These are phyloP conservation scores for Boletus patriciae DNA, from an alignment of 768 basidiomycete genomes.

Conservation along the genomic window DNA sequence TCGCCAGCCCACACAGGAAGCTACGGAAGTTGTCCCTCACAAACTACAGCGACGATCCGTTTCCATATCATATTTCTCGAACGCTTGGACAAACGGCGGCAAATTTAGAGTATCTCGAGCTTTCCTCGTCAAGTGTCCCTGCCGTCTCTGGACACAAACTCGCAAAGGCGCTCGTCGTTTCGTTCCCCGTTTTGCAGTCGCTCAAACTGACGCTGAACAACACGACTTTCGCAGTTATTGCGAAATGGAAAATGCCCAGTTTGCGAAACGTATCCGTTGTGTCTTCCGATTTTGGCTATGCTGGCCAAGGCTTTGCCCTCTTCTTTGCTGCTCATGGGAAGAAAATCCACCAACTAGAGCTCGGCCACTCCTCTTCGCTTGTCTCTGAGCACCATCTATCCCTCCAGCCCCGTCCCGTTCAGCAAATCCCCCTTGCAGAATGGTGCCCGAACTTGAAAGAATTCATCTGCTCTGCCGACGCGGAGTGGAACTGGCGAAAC, in stretches of 20 bases:
- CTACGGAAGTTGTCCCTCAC: slow-evolving; percentile 68
- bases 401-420: slow-evolving; percentile 37
- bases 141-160: slow-evolving; percentile 35
- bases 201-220: slow-evolving; percentile 73
- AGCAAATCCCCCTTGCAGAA: slow-evolving; percentile 51
- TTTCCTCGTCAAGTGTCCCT: slow-evolving; percentile 56
- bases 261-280: slow-evolving; percentile 66
- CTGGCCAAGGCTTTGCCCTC: slow-evolving; percentile 58
- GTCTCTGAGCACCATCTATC: slow-evolving; percentile 69
- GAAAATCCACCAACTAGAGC: slow-evolving; percentile 63
- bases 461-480: slow-evolving; percentile 75
- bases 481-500: slow-evolving; percentile 77
- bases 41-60: slow-evolving; percentile 64
- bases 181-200: slow-evolving; percentile 62
- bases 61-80: slow-evolving; percentile 55
- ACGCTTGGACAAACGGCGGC: slow-evolving; percentile 51
- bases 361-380: slow-evolving; percentile 67
- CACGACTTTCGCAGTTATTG: slow-evolving; percentile 64
- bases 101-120: slow-evolving; percentile 66
- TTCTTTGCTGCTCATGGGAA: slow-evolving; percentile 69
- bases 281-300: slow-evolving; percentile 69
- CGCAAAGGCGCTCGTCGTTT: slow-evolving; percentile 28
- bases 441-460: slow-evolving; percentile 70
- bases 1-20: slow-evolving; percentile 52
- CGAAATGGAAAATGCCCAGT: slow-evolving; percentile 64